Percentiles rank a stretch among this genome's conserved stretches.
phyloP scores from a whole-genome alignment of 1,284 basidiomycete species.

The Malassezia psittaci region DNA sequence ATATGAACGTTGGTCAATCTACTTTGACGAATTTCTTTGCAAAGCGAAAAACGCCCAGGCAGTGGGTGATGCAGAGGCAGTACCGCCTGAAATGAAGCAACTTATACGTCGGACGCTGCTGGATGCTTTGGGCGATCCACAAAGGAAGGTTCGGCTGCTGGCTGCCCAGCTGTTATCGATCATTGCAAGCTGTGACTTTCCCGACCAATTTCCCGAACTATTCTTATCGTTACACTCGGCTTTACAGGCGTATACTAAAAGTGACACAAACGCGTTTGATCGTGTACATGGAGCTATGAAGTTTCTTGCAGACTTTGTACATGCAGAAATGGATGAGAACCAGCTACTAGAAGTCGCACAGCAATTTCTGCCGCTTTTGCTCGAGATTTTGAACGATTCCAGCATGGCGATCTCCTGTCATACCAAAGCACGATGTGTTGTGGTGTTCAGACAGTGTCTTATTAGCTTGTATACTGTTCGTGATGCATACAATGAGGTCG shows the following conservation, averaged over 20 bases:
- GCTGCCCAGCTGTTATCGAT: constrained; percentile 32
- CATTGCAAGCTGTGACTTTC: constrained; percentile 39
- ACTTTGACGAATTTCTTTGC: constrained; percentile 26
- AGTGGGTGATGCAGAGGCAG: constrained; percentile 19
- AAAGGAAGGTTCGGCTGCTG: constrained; percentile 33
- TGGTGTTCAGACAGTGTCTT: constrained; percentile 82
- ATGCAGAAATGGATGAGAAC: constrained; percentile 41
- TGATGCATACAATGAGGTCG: constrained; percentile 74
- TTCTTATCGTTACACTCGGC: constrained; percentile 27
- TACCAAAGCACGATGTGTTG: constrained; percentile 63
- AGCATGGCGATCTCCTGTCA: constrained; percentile 20
- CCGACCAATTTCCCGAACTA: constrained; percentile 39
- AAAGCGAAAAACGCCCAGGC: not conserved
- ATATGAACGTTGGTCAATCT: constrained; percentile 36
- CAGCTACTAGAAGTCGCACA: constrained; percentile 37
- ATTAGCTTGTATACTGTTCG: constrained; percentile 86
- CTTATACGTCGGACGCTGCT: constrained; percentile 29
- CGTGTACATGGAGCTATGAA: constrained; percentile 36
- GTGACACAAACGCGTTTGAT: constrained; percentile 9
- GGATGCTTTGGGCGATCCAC: constrained; percentile 23
- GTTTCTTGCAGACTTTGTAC: constrained; percentile 38
- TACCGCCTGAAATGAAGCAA: constrained; percentile 25
- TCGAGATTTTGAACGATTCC: constrained; percentile 23
- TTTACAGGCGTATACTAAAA: constrained; percentile 16
- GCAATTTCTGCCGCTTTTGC: constrained; percentile 35